phyloP scores from a whole-genome alignment of 2,329 filamentous ascomycete species.

The Calonectria henricotiae region DNA sequence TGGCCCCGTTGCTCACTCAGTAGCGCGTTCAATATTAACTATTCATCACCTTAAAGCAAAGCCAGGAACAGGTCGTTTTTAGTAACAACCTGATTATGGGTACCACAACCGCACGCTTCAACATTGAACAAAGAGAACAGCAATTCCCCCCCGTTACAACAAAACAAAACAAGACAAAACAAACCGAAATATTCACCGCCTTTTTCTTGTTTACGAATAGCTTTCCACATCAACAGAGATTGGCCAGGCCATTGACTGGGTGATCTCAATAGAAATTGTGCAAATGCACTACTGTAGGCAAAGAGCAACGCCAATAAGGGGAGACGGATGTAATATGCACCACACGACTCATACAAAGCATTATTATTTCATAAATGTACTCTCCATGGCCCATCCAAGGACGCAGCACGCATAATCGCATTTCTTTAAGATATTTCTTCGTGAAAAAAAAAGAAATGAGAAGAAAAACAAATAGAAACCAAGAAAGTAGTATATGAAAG shows the following conservation, averaged over 20 bases:
- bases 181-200: not conserved
- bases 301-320: not conserved
- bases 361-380: slow-evolving; percentile 14
- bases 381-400: slow-evolving; percentile 1
- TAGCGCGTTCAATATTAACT: too few species aligned
- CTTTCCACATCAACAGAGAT: not conserved
- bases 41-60: too few species aligned
- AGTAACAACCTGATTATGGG: not conserved
- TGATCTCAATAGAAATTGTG: slow-evolving; percentile 2
- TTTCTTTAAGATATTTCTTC: slow-evolving; percentile 1
- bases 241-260: slow-evolving; percentile 1
- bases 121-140: not conserved
- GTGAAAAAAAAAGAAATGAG: not conserved
- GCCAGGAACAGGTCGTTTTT: too few species aligned
- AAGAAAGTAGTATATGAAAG: slow-evolving; percentile 43
- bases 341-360: slow-evolving; percentile 2
- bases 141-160: not conserved
- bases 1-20: not conserved
- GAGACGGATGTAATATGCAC: not conserved
- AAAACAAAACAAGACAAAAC: not conserved
- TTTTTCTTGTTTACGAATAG: slow-evolving; percentile 8
- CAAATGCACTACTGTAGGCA: not conserved
- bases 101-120: not conserved
- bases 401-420: not conserved
- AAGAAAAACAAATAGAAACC: not conserved